Conservation (phyloP, 495 filamentous ascomycete species). For the Aspergillus steynii region DNA sequence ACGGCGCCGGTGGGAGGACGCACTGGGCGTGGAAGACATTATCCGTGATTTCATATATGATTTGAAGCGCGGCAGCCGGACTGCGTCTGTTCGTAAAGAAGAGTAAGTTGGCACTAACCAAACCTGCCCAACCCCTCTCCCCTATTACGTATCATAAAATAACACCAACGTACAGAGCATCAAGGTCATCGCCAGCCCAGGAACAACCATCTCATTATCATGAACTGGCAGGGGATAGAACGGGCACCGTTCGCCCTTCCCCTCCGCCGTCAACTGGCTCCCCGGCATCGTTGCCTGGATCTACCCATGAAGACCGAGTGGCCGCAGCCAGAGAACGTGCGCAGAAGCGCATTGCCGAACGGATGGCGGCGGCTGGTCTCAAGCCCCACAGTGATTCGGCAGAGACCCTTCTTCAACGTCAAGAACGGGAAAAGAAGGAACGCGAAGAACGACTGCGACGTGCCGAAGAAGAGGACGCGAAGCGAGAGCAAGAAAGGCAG, state of each 20-base stretch:
- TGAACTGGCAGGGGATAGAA: constrained; percentile 16
- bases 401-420: constrained; percentile 79
- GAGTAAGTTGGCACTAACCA: constrained; percentile 47
- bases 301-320: constrained; percentile 87
- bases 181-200: constrained; percentile 25
- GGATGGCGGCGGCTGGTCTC: constrained; percentile 89
- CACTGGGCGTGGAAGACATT: constrained; percentile 91
- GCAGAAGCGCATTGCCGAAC: constrained; percentile 96
- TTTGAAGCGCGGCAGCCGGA: constrained; percentile 78
- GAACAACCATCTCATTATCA: constrained; percentile 29
- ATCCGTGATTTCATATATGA: constrained; percentile 98
- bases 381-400: constrained; percentile 68
- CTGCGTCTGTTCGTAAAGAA: constrained; percentile 73
- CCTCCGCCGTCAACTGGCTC: constrained; percentile 45
- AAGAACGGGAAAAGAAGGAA: constrained; percentile 86
- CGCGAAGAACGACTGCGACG: constrained; percentile 80
- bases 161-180: constrained; percentile 17
- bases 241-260: constrained; percentile 32
- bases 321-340: constrained; percentile 97
- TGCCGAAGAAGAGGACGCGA: constrained; percentile 94
- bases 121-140: background rate
- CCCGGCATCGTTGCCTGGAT: constrained; percentile 58
- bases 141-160: constrained; percentile 3
- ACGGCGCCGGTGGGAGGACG: constrained; percentile 93
- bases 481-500: constrained; percentile 83